A percentile compares a stretch with the other conserved stretches of the same genome.
Conservation (phyloP, 2,329 filamentous ascomycete genomes). For the Sclerotinia nivalis region DNA sequence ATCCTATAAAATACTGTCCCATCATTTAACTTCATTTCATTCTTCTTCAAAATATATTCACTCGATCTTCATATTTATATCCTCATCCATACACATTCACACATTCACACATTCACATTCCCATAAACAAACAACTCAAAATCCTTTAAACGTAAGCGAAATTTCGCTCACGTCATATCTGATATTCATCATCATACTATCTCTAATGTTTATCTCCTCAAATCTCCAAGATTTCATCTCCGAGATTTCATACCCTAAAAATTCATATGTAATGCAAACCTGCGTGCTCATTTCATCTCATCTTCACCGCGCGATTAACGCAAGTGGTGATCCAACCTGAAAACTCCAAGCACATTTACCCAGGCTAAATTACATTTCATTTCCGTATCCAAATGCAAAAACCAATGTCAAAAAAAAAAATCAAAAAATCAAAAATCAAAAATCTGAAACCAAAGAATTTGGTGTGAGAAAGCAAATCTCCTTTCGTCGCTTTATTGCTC, state of each 20-base stretch:
- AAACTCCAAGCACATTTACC: slow-evolving; percentile 21
- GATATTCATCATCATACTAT: background rate
- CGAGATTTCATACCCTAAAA: background rate
- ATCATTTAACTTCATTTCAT: too few species aligned
- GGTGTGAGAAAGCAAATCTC: background rate
- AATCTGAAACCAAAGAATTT: background rate
- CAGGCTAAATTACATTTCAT: slow-evolving; percentile 19
- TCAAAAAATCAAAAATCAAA: background rate
- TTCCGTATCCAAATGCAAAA: slow-evolving; percentile 20
- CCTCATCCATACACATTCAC: background rate
- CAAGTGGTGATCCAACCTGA: slow-evolving; percentile 21
- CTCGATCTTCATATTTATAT: background rate
- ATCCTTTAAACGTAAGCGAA: background rate
- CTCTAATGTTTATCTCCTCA: background rate
- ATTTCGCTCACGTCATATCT: background rate
- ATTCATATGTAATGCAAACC: slow-evolving; percentile 16
- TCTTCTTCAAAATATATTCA: background rate
- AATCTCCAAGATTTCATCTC: background rate
- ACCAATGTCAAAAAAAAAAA: background rate
- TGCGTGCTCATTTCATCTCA: slow-evolving; percentile 22
- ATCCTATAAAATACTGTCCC: too few species aligned
- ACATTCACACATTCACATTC: background rate
- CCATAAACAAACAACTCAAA: background rate
- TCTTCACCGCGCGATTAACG: slow-evolving; percentile 22
- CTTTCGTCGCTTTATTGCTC: background rate